phyloP scores from a whole-genome alignment of 176 grass and related monocot species.

The Ensete glaucum region DNA sequence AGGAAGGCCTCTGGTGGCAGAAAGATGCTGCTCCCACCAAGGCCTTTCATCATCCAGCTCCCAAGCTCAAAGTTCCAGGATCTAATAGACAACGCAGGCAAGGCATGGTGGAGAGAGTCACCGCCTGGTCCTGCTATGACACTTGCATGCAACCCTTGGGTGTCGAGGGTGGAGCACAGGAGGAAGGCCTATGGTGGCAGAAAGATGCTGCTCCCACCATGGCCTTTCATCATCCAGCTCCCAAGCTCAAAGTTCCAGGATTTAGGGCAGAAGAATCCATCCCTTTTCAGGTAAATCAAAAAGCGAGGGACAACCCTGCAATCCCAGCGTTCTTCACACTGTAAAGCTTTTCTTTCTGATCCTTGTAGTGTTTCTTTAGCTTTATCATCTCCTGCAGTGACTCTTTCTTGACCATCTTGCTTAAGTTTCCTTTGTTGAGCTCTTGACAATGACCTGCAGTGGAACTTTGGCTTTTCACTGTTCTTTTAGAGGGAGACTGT shows the following conservation, averaged over 20 bases:
- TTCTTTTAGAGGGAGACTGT: not conserved
- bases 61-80: slow-evolving; percentile 48
- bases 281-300: slow-evolving; percentile 67
- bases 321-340: not conserved
- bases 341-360: not conserved
- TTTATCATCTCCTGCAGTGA: not conserved
- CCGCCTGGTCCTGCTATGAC: slow-evolving; percentile 54
- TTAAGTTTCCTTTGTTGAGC: no score
- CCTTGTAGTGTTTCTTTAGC: no score
- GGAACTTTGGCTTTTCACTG: not conserved
- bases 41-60: slow-evolving; percentile 22
- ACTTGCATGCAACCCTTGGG: slow-evolving; percentile 71
- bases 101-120: slow-evolving; percentile 41
- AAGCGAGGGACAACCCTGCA: not conserved
- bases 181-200: slow-evolving; percentile 50
- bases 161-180: slow-evolving; percentile 50
- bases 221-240: slow-evolving; percentile 22
- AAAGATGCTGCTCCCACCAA: slow-evolving; percentile 31
- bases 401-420: not conserved
- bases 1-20: slow-evolving; percentile 50
- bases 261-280: slow-evolving; percentile 57
- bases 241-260: slow-evolving; percentile 48
- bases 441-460: no score
- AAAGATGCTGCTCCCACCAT: slow-evolving; percentile 31
- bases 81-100: slow-evolving; percentile 38